Base-by-base conservation (phyloP, 2,329 filamentous ascomycete genomes). In the Stachybotrys echinatus region DNA sequence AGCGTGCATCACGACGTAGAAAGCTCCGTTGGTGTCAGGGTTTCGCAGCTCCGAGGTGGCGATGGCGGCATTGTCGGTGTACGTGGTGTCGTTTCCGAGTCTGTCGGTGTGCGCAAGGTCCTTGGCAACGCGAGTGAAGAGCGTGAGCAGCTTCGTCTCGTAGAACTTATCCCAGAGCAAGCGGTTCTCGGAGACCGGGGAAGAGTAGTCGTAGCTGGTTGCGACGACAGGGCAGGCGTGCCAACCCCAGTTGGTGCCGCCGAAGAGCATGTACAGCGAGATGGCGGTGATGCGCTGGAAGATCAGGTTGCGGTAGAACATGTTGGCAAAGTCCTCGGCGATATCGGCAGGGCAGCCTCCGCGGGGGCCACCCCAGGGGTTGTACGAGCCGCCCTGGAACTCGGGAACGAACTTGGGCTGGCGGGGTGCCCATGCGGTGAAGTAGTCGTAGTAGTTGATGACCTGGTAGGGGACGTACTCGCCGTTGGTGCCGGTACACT, bases 201-300 rank as follows among this genome's bases (percentile, higher is more conserved):
- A 77, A 5, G 77, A 81, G 60, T 85, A 85, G 59, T 85, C 83
- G 55, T 85, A 85, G 27, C 78, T 83, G 3, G 77, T 80, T 2
- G 75, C 80, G 23, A 81, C 80, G 1, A 79, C 75, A 0, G 82
- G 80, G 4, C 75, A 74, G 12, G 80, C 76, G 23, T 83, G 66
- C 45, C 75, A 76, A 5, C 81, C 82, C 81, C 80, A 85, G 53
- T 80, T 84, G 0, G 83, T 85, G 3, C 83, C 83, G 4, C 83
- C 83, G 48, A 76, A 86, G 47, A 83, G 65, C 81, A 86, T 85
- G 60, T 86, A 86, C 2, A 86, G 62, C 23, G 75, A 83, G 49
- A 84, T 74, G 0, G 79, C 79, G 0, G 79, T 81, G 4, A 84
- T 74, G 1, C 78, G 71, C 56, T 85, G 77, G 22, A 73, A 79